These are phyloP conservation scores for Monosporascus sp. DNA, from an alignment of 2,329 filamentous ascomycete genomes.

Conservation along the genomic window DNA sequence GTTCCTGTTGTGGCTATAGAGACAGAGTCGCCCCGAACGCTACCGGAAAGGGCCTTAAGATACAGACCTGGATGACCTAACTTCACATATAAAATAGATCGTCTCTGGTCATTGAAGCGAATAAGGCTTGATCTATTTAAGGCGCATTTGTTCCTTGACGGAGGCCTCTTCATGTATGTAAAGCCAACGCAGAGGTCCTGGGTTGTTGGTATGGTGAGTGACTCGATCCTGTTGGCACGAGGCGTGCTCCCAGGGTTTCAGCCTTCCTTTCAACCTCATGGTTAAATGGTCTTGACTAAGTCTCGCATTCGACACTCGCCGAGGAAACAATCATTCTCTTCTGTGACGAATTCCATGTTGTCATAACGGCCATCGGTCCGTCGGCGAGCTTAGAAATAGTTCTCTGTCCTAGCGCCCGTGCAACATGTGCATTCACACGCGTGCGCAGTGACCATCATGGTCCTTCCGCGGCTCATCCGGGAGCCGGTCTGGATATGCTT, in stretches of 20 bases:
- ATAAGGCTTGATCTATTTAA: background rate
- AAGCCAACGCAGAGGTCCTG: background rate
- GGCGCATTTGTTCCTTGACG: background rate
- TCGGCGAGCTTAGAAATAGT: slow-evolving; percentile 41
- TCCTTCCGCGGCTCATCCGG: slow-evolving; percentile 38
- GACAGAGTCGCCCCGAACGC: slow-evolving; percentile 2
- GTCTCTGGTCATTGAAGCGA: background rate
- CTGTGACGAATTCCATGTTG: slow-evolving; percentile 33
- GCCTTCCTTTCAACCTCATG: slow-evolving; percentile 1
- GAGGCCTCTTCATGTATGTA: background rate
- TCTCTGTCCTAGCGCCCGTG: slow-evolving; percentile 40
- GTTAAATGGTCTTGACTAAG: slow-evolving; percentile 7
- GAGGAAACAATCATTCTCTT: slow-evolving; percentile 33
- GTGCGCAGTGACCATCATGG: slow-evolving; percentile 48
- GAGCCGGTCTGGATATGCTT: slow-evolving; percentile 42
- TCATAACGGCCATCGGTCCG: slow-evolving; percentile 49
- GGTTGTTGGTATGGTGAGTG: slow-evolving; percentile 6
- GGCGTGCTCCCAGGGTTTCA: background rate
- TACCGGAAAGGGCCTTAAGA: slow-evolving; percentile 1
- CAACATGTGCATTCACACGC: slow-evolving; percentile 46
- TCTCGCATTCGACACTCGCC: slow-evolving; percentile 9
- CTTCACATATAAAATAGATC: too few species aligned
- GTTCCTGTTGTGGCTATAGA: slow-evolving; percentile 1
- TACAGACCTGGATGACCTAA: too few species aligned
- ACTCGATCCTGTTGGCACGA: background rate